A percentile compares a stretch with the other conserved stretches of the same genome.
Evolutionary conservation across 345 rosid species (phyloP).

Genomic region (Lepidium africanum): DNA sequence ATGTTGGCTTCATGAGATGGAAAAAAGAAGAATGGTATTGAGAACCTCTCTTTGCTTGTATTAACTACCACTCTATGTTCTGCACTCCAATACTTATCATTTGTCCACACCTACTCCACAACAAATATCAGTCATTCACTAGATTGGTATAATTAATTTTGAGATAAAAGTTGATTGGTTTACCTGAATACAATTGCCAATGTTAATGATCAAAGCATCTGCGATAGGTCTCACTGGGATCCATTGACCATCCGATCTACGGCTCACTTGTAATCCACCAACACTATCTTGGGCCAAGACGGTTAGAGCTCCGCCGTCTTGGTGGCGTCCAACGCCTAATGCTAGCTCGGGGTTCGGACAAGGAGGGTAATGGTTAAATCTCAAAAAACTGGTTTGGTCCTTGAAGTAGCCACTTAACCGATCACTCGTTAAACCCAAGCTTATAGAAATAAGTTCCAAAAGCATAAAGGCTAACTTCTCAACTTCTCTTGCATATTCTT

Average conservation of each 20-base stretch:
- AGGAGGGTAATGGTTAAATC: conserved; percentile 75
- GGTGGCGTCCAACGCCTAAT: conserved; percentile 83
- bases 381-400: conserved; percentile 52
- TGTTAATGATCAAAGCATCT: conserved; percentile 60
- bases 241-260: conserved; percentile 76
- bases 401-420: conserved; percentile 46
- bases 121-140: not conserved
- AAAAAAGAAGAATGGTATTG: conserved; percentile 55
- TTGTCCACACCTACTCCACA: conserved; percentile 60
- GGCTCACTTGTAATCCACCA: conserved; percentile 67
- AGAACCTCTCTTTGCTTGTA: conserved; percentile 48
- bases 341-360: conserved; percentile 79
- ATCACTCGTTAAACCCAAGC: conserved; percentile 56
- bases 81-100: conserved; percentile 55
- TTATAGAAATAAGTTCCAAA: conserved; percentile 54
- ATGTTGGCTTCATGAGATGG: conserved; percentile 42
- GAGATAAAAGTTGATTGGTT: not conserved
- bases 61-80: conserved; percentile 73
- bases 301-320: conserved; percentile 71
- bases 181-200: conserved; percentile 69
- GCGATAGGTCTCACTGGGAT: conserved; percentile 44
- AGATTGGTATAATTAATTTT: not conserved
- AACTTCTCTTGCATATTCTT: conserved; percentile 57
- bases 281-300: conserved; percentile 72
- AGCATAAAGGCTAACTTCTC: conserved; percentile 56